Base-by-base conservation (phyloP, 805 yeast species). In the Debaryomyces prosopidis region DNA sequence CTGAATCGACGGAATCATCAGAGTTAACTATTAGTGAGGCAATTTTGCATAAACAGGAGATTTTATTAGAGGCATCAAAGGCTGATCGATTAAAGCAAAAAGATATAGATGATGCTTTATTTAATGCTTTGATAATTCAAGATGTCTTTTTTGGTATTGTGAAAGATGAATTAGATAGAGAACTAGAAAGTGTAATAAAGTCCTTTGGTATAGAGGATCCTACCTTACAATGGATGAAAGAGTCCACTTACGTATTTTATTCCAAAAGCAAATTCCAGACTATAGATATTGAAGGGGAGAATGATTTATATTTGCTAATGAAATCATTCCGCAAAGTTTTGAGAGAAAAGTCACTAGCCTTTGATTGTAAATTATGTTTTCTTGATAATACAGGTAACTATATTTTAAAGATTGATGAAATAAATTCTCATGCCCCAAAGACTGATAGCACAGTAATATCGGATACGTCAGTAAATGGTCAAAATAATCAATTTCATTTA, bases 141-240 rank as follows among this genome's bases (percentile, higher is more conserved):
- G 82, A 80, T 44, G 69, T 80, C 2, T 76, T 77, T 32, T 68
- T 76, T 40, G 88, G 87, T 0, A 69, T 77, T 1, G 75, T 81
- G 0, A 65, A 63, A 42, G 74, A 72, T 7, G 77, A 73, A 15
- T 50, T 83, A 9, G 75, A 71, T 39, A 54, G 47, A 0, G 56
- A 62, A 8, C 58, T 76, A 14, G 38, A 23, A 11, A 51, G 50
- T 2, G 39, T 60, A 8, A 54, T 65, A 16, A 61, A 62, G 10
- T 46, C 49, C 8, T 48, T 45, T 34, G 35, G 49, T 45, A 37
- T 63, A 2, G 51, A 48, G 7, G 59, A 61, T 7, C 61, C 69
- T 1, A 51, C 48, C 3, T 43, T 79, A n/a, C 67, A 65, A 36
- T 73, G 78, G 76, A 52, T 72, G 32, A 62, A 60, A 18, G 78